Base-by-base conservation (phyloP, 108 stramenopile genomes). In the Epipyxis sp. region DNA sequence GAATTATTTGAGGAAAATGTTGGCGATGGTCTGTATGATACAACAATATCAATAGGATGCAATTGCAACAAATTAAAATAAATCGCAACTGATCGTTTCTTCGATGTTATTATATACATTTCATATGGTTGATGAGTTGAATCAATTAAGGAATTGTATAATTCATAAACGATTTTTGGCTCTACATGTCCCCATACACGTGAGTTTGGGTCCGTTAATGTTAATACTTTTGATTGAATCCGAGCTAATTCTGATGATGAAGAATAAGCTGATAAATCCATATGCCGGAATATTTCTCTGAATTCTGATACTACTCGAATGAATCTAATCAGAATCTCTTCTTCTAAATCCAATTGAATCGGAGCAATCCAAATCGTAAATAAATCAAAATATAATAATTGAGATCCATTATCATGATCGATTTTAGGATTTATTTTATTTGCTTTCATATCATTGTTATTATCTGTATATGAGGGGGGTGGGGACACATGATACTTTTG, bases 301-400 rank as follows among this genome's bases (percentile, higher is more conserved):
- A n/a, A n/a, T 50, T 50, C 46, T 13, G 6, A 13, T 29, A 65
- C 61, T 29, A 65, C 6, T 10, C 71, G 44, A 3, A 74, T 42
- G n/a, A 74, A 34, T 6, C 34, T 39, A 16, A 74, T 42, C 6
- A 74, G 6, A 29, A 74, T 74, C 50, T 74, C 71, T 37, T 74
- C 71, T 10, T 74, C 71, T 29, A 74, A 16, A 37, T 3, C 44
- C 32, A 74, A 32, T 27, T 74, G 46, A 10, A 74, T 13, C 3
- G 71, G 71, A 42, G 71, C 71, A 13, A 74, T 10, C 71, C 71
- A 74, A 20, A 74, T 46, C 27, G 71, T 13, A 42, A 74, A 74
- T 16, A 74, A 16, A 42, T 74, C 71, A 37, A 74, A 74, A 42
- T 74, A 74, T 42, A 13, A 57, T 34, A 74, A 37, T 32, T 39